Evolutionary conservation across 345 rosid species (phyloP).

Genomic region (Brassica cretica): DNA sequence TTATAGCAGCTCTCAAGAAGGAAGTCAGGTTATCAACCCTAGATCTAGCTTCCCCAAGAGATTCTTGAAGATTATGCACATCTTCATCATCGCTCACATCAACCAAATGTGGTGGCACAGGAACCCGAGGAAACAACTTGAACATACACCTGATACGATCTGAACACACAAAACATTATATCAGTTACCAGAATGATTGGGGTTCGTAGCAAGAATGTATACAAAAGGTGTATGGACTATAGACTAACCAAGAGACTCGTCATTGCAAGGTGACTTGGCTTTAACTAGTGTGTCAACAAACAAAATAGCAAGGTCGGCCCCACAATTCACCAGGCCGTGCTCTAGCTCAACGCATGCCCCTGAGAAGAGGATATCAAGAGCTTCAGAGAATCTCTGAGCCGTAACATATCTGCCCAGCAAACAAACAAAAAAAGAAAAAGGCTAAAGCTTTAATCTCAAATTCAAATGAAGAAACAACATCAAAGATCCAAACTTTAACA

Average conservation of each 20-base stretch:
- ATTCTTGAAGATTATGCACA: constrained; percentile 72
- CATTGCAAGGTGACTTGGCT: constrained; percentile 67
- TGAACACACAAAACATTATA: constrained; percentile 41
- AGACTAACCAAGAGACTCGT: constrained; percentile 62
- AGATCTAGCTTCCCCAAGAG: constrained; percentile 83
- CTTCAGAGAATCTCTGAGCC: constrained; percentile 79
- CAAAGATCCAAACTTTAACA: neutral
- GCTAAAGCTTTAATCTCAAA: constrained; percentile 18
- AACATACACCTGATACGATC: constrained; percentile 77
- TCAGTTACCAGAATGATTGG: constrained; percentile 25
- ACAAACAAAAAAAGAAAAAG: neutral
- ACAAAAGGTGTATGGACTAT: constrained; percentile 36
- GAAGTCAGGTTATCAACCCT: constrained; percentile 83
- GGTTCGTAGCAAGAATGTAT: neutral
- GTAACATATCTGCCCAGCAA: constrained; percentile 54
- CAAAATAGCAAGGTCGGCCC: constrained; percentile 79
- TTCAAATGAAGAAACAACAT: neutral
- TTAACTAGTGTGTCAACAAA: constrained; percentile 76
- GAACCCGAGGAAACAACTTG: constrained; percentile 75
- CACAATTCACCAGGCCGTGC: constrained; percentile 83
- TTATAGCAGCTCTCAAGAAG: constrained; percentile 85
- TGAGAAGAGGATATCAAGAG: constrained; percentile 78
- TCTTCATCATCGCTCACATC: constrained; percentile 62
- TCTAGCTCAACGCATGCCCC: constrained; percentile 86
- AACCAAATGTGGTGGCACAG: constrained; percentile 67